Evolutionary conservation across 192 early-diverging fungal species (phyloP).

Genomic region (Funneliformis geosporum): DNA sequence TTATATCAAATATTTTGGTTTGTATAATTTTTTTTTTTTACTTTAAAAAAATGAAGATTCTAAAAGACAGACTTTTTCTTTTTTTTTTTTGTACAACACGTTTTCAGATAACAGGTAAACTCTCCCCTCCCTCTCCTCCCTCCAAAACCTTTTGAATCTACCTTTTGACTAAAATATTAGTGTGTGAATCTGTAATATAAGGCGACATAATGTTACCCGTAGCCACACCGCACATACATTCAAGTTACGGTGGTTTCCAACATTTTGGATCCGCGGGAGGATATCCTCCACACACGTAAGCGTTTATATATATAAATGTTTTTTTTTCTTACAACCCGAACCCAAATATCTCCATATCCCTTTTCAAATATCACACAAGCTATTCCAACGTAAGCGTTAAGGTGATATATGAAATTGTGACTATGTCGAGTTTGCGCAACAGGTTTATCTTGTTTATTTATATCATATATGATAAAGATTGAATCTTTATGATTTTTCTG

Average conservation of each 20-base stretch:
- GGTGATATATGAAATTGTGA: not conserved
- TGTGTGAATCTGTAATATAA: not conserved
- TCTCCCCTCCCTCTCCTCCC: no score
- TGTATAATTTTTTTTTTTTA: not conserved
- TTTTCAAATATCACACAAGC: not conserved
- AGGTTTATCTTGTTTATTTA: not conserved
- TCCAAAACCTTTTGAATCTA: not conserved
- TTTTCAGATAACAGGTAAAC: no score
- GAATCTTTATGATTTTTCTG: not conserved
- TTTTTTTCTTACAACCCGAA: not conserved
- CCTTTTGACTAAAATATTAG: not conserved
- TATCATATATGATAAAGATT: not conserved
- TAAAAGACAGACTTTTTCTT: no score
- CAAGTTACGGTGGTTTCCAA: slow-evolving; percentile 12
- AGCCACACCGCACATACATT: slow-evolving; percentile 24
- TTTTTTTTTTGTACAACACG: no score
- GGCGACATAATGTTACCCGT: slow-evolving; percentile 17
- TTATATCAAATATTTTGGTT: not conserved
- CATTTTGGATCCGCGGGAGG: slow-evolving; percentile 11
- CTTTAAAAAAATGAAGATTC: no score
- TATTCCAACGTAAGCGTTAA: not conserved
- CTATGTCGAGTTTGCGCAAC: no score
- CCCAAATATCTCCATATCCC: not conserved
- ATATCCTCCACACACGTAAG: slow-evolving; percentile 21
- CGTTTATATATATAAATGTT: not conserved